Conservation (phyloP, 148 eudicot genomes). For the Oxyria digyna region DNA sequence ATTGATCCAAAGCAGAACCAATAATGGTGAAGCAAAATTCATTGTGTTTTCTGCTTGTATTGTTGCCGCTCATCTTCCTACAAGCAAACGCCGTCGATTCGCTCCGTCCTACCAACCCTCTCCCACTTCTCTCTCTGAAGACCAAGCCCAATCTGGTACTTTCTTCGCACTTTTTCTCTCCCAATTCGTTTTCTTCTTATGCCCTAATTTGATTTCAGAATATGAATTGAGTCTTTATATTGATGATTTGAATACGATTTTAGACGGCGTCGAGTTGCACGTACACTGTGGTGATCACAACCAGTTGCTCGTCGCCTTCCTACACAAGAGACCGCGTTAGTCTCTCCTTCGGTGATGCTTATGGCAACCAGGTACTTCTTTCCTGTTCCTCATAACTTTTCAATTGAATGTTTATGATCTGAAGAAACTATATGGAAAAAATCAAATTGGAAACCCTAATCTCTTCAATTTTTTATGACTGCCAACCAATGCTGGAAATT, state of each 20-base stretch:
- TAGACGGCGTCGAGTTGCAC: conserved; percentile 22
- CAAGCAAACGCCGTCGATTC: not conserved
- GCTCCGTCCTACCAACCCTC: conserved; percentile 11
- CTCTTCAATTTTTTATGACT: not conserved
- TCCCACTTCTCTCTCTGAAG: conserved; percentile 26
- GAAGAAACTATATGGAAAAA: not conserved
- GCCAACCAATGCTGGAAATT: not conserved
- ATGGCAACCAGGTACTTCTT: conserved; percentile 39
- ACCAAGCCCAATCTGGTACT: conserved; percentile 28
- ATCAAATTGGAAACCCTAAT: not conserved
- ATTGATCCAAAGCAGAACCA: not conserved
- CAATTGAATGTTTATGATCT: not conserved
- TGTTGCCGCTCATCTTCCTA: conserved; percentile 14
- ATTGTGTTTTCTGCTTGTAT: conserved; percentile 1
- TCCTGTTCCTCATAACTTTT: not conserved
- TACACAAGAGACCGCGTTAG: conserved; percentile 44
- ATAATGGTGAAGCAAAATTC: not conserved
- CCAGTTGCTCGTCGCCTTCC: conserved; percentile 35
- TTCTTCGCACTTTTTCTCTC: not conserved
- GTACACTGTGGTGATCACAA: conserved; percentile 36
- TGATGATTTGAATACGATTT: not conserved
- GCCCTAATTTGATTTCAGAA: not conserved
- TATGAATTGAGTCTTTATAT: not conserved
- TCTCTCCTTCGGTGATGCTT: conserved; percentile 50
- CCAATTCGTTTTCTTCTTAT: not conserved